These are phyloP conservation scores for Kalanchoe fedtschenkoi DNA, from an alignment of 164 flowering plant species.

Conservation along the genomic window DNA sequence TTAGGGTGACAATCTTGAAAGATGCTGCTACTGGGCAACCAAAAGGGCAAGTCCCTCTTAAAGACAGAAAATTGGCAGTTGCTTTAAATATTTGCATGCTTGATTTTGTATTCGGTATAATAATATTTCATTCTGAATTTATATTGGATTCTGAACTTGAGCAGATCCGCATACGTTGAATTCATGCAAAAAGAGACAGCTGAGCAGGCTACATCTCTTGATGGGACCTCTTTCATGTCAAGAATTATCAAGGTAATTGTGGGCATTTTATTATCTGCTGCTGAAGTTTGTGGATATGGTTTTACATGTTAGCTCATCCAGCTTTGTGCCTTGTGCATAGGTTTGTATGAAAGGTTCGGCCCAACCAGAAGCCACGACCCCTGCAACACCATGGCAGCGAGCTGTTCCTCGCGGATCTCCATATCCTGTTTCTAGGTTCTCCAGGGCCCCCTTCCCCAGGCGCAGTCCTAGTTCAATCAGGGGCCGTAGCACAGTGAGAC, in stretches of 20 bases:
- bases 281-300: background rate
- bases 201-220: conserved; percentile 68
- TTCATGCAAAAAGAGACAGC: conserved; percentile 80
- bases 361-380: conserved; percentile 33
- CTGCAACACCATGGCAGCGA: conserved; percentile 40
- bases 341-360: conserved; percentile 52
- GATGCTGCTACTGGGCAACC: conserved; percentile 92
- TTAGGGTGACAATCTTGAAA: conserved; percentile 65
- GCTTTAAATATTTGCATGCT: background rate
- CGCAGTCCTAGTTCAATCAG: conserved; percentile 39
- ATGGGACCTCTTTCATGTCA: conserved; percentile 94
- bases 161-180: conserved; percentile 87
- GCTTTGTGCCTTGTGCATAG: conserved; percentile 20
- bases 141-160: background rate
- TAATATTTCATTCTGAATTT: background rate
- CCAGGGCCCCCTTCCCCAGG: conserved; percentile 45
- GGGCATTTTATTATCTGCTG: background rate
- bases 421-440: conserved; percentile 37
- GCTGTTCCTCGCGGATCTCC: conserved; percentile 32
- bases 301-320: background rate
- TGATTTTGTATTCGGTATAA: background rate
- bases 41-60: conserved; percentile 47
- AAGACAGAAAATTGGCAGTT: background rate
- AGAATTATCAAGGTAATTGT: conserved; percentile 74
- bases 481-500: conserved; percentile 34